Base-by-base conservation (phyloP, 345 rosid genomes). In the Linum usitatissimum region DNA sequence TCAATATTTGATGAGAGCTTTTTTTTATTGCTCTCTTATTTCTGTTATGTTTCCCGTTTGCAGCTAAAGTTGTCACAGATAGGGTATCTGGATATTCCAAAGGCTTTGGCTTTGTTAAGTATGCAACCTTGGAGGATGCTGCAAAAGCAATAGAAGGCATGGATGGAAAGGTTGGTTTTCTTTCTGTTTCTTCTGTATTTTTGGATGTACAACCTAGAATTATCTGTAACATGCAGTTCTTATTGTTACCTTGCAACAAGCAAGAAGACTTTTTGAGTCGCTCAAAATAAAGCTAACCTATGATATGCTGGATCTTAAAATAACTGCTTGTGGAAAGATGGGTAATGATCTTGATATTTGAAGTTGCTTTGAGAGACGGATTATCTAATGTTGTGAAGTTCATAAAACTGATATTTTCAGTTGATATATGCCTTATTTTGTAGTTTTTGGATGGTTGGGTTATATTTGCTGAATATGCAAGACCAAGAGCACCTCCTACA, bases 81-180 rank as follows among this genome's bases (percentile, higher is more conserved):
- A 76, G 91, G 48, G 83, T 65, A 53, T 84, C 97, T 9, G 96
- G 95, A 64, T 84, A 77, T 77, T 90, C 97, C 0, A 90, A 85
- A 78, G 99, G 99, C 12, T 93, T 81, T 78, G 97, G 97, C 59
- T 93, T 93, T 77, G 95, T 93, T 53, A 83, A 78, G 66, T 90
- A 90, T 72, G 75, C 82, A 55, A 83, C 80, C 28, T 40, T 87
- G 59, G 92, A 90, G 62, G 95, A 86, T 68, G 95, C 99, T 75
- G 83, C 81, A 5, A 86, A 86, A 75, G 99, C 92, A 53, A 81
- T 80, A 19, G 80, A 83, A 64, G 96, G 87, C 61, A 87, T 93
- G 96, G 86, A 90, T 80, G 99, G 97, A 30, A 80, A 90, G 86
- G 99, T 93, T 67, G 61, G 80, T 62, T 66, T 59, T 14, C 28